These are phyloP conservation scores for Mrakia frigida DNA, from an alignment of 768 basidiomycete genomes.

Conservation along the genomic window DNA sequence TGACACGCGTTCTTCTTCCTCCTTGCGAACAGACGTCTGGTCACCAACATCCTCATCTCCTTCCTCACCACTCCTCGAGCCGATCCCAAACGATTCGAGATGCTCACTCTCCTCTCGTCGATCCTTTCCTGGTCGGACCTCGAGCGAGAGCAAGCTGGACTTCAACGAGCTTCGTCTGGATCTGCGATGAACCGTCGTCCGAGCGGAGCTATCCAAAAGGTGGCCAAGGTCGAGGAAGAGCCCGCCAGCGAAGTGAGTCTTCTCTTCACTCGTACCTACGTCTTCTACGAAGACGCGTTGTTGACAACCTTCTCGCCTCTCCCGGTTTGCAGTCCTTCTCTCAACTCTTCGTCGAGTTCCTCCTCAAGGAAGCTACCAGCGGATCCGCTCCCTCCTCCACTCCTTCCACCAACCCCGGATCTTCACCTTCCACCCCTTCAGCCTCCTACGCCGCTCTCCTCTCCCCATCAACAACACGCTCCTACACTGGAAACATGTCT, in stretches of 20 bases:
- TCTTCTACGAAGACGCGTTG: not conserved
- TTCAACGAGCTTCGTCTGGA: conserved; percentile 55
- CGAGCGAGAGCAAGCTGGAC: conserved; percentile 85
- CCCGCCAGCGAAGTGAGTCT: conserved; percentile 43
- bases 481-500: conserved; percentile 6
- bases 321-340: conserved; percentile 79
- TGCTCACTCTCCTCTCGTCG: conserved; percentile 79
- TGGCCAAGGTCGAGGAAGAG: conserved; percentile 40
- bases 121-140: conserved; percentile 88
- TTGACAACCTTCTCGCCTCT: not conserved
- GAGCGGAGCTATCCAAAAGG: conserved; percentile 20
- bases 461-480: not conserved
- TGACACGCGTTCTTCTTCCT: not conserved
- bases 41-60: conserved; percentile 85
- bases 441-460: conserved; percentile 2
- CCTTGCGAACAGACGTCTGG: conserved; percentile 58
- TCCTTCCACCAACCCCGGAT: not conserved
- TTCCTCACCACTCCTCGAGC: conserved; percentile 86
- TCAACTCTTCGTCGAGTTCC: conserved; percentile 94
- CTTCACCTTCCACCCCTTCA: not conserved
- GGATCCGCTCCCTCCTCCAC: conserved; percentile 3
- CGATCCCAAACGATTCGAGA: conserved; percentile 94
- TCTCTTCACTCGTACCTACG: no score
- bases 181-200: conserved; percentile 9
- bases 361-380: conserved; percentile 73